Base-by-base conservation (phyloP, 2,329 filamentous ascomycete genomes). In the Cladorrhinum sp. region DNA sequence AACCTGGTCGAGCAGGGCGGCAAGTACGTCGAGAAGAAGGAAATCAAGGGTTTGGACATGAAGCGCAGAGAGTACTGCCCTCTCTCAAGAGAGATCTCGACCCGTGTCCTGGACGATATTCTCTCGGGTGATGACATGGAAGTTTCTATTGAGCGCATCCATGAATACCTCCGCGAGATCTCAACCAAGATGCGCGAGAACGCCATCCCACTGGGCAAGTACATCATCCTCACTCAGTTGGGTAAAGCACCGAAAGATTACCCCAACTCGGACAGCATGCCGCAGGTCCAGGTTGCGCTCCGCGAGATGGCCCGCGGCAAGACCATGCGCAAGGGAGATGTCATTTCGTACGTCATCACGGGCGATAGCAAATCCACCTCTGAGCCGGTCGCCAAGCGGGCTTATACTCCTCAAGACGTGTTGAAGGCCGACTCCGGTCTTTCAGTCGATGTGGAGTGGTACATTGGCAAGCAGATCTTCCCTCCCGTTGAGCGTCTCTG, bases 1-100 rank as follows among this genome's bases (percentile, higher is more conserved):
- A 98, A 96, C 73, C 86, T 98, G 73, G 86, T 95, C 6, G 91
- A 97, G 69, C 82, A 90, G 22, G 90, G 96, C 69, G 93, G 92
- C 68, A 96, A 93, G 73, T 96, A 88, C 71, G 81, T 93, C 50
- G 93, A 98, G 73, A 93, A 96, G 77, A 89, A 99, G 76, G 95
- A 99, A 74, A 91, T 99, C 71, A 99, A 99, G 77, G 95, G 95
- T 79, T 84, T 99, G 52, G 95, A 99, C 71, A 99, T 99, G 95
- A 92, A 89, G 77, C 87, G 95, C 70, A 89, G 96, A 80, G 95
- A 99, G 77, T 99, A 96, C 79, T 99, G 95, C 73, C 90, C 88
- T 45, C 78, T 99, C 50, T 96, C 93, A 12, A 98, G 99, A 75
- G 95, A 99, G 70, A 92, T 96, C 20, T 98, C 93, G 1, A 88